A percentile compares a stretch with the other conserved stretches of the same genome.
Conservation (phyloP, 495 filamentous ascomycete species). For the Neurospora cerealis region DNA sequence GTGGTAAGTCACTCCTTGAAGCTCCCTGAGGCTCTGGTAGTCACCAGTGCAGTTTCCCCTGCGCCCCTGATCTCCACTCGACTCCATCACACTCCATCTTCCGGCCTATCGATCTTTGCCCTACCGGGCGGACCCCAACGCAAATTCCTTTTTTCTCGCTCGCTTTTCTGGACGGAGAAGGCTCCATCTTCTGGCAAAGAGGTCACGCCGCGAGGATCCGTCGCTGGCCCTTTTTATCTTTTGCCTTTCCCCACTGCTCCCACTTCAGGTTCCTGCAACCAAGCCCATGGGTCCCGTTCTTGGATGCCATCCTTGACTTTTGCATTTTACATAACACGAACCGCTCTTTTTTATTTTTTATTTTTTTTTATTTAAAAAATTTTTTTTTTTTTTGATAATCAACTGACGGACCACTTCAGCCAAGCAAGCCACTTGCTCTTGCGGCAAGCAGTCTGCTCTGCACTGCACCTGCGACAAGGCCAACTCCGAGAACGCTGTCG, state of each 20-base stretch:
- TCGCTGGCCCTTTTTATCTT: neutral
- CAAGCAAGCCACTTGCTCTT: slow-evolving; percentile 66
- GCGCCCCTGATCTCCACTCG: neutral
- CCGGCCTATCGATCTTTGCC: neutral
- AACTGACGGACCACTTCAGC: slow-evolving; percentile 16
- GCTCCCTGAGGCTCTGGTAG: neutral
- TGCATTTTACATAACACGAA: neutral
- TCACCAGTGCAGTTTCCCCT: neutral
- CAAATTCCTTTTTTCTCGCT: neutral
- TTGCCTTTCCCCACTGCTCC: neutral
- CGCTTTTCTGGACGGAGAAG: neutral
- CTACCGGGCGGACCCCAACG: neutral
- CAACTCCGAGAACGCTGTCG: slow-evolving; percentile 57
- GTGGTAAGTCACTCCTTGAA: slow-evolving; percentile 26
- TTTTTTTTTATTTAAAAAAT: too few species aligned
- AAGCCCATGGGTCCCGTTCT: neutral
- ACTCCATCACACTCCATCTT: neutral
- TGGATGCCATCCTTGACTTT: neutral
- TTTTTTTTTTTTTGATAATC: neutral
- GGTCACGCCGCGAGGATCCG: neutral
- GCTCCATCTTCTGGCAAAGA: neutral
- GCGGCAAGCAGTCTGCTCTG: slow-evolving; percentile 75
- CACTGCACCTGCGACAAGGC: slow-evolving; percentile 80
- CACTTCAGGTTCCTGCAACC: neutral
- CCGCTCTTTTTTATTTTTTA: neutral